phyloP scores from a whole-genome alignment of 2,329 filamentous ascomycete genomes.

The Ceratocystis eucalypticola region DNA sequence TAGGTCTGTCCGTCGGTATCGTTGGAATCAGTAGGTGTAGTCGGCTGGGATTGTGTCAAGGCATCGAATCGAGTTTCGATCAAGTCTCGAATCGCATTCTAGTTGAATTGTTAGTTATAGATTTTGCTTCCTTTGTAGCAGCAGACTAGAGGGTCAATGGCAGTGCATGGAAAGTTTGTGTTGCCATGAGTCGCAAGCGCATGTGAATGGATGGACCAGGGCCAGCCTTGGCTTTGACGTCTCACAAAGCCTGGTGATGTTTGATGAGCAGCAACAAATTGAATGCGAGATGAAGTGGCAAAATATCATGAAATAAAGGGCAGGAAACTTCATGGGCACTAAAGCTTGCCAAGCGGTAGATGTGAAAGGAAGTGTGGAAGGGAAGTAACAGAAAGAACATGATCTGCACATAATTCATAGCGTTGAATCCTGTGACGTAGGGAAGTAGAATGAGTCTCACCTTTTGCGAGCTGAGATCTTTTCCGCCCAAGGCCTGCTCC shows the following conservation, averaged over 20 bases:
- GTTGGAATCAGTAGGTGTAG: constrained; percentile 25
- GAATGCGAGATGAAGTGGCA: not conserved
- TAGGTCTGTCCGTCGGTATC: constrained; percentile 27
- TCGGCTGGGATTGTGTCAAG: constrained; percentile 38
- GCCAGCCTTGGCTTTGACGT: not conserved
- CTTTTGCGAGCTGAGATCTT: constrained; percentile 47
- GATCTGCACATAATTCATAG: not conserved
- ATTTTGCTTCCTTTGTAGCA: not conserved
- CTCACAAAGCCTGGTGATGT: not conserved
- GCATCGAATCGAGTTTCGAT: constrained; percentile 65
- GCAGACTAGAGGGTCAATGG: not conserved
- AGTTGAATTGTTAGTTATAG: not conserved
- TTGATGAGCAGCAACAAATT: not conserved
- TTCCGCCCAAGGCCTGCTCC: constrained; percentile 40
- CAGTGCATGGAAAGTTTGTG: not conserved
- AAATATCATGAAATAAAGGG: no score
- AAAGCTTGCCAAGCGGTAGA: not conserved
- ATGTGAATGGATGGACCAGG: not conserved
- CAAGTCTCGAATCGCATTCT: constrained; percentile 57
- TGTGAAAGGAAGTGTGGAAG: not conserved
- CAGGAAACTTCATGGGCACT: not conserved
- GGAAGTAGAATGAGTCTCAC: constrained; percentile 25
- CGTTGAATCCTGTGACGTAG: not conserved
- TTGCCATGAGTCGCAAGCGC: not conserved
- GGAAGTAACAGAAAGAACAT: not conserved